Evolutionary conservation across 768 basidiomycete species (phyloP), one percentile per base, ranked within the genome.

Genomic region (Podaxis sp.): DNA sequence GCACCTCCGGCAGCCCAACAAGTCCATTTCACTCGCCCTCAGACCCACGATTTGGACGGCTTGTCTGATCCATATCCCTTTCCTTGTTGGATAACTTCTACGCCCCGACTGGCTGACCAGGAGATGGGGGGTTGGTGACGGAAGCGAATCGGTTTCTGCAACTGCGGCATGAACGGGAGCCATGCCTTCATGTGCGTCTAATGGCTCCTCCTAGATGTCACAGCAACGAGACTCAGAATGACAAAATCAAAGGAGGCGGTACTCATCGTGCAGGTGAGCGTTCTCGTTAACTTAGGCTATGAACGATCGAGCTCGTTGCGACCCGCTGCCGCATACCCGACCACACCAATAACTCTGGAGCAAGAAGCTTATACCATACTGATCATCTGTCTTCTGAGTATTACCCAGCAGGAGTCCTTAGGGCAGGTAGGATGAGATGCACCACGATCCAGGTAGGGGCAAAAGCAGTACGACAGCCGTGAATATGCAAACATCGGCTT

Each of bases 301-400:
- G 51, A 24, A 24, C n/a, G 13, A 47, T 61, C 29, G 36, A 24
- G 9, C 59, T 22, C 1, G 37, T 38, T 1, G 37, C 59, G 2
- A 64, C 5, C 24, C 65, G 64, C 40, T 69, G 68, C 22, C 57
- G 49, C 27, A 66, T 9, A 1, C 68, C 66, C 65, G 66, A 71
- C 5, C 29, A 43, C 0, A 65, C 15, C 4, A 69, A 53, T 2
- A 66, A 17, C 22, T 69, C 70, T 5, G 70, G 68, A 2, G 61
- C 66, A 17, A 67, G n/a, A 6, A 61, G n/a, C 59, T 5, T 53
- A 61, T 24, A 55, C 15, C 59, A 61, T 55, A 4, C 27, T 41
- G 24, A 54, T 22, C 3, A 25, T 7, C 22, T 54, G 52, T 17
- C 43, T 55, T 50, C 19, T 43, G 27, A 17, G 29, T 15, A 27